These are phyloP conservation scores for Coniochaeta sp. DNA, from an alignment of 2,329 filamentous ascomycete species.

Conservation along the genomic window DNA sequence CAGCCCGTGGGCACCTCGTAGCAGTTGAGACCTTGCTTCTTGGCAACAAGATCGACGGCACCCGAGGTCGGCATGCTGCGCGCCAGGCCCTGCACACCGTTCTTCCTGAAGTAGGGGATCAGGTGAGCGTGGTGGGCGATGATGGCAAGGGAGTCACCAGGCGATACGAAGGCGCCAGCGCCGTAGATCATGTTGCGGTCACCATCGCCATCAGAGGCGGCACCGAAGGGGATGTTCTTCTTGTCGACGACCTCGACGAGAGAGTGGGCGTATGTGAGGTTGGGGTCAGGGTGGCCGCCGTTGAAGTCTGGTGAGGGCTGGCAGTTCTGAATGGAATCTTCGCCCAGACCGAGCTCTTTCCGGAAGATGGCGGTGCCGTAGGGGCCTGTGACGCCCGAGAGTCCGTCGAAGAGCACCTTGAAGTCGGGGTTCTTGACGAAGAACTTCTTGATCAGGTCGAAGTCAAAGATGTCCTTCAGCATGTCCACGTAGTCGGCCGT, in stretches of 20 bases:
- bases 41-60: conserved; percentile 90
- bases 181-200: conserved; percentile 99
- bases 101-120: conserved; percentile 97
- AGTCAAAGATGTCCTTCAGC: conserved; percentile 99
- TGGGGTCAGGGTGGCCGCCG: conserved; percentile 94
- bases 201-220: conserved; percentile 92
- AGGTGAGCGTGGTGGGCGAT: conserved; percentile 95
- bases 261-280: conserved; percentile 93
- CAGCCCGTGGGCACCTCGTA: conserved; percentile 98
- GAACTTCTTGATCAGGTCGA: conserved; percentile 91
- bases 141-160: conserved; percentile 94
- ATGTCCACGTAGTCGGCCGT: conserved; percentile 86
- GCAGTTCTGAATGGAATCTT: conserved; percentile 76
- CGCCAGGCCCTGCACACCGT: conserved; percentile 90
- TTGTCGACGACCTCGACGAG: conserved; percentile 91
- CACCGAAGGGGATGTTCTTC: conserved; percentile 88
- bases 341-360: conserved; percentile 78
- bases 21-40: conserved; percentile 82
- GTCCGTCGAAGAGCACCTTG: conserved; percentile 92
- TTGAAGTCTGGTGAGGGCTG: conserved; percentile 89
- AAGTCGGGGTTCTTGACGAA: conserved; percentile 82
- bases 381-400: conserved; percentile 89
- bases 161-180: conserved; percentile 91
- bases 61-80: conserved; percentile 97
- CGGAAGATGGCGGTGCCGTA: conserved; percentile 95